Evolutionary conservation across 108 stramenopile genomes (phyloP).

Genomic region (Asterionellopsis glacialis): DNA sequence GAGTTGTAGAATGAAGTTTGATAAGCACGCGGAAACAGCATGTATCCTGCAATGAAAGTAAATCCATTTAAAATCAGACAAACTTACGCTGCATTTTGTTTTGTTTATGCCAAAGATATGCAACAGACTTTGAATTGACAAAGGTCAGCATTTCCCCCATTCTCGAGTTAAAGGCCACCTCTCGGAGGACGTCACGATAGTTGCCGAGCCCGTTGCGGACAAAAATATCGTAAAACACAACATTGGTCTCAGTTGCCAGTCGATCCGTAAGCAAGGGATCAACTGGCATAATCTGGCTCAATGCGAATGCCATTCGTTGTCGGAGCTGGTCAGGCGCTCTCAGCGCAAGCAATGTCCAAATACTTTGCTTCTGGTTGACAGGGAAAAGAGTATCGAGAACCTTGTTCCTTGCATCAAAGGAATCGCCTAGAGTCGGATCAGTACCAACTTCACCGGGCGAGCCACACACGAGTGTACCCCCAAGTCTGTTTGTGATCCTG

Average conservation of each 20-base stretch:
- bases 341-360: constrained; percentile 28
- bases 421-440: not conserved
- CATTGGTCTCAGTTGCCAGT: constrained; percentile 18
- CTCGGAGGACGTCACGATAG: constrained; percentile 48
- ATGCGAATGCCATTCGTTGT: constrained; percentile 42
- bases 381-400: no score
- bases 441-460: not conserved
- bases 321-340: constrained; percentile 37
- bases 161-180: constrained; percentile 41
- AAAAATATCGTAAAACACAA: constrained; percentile 69
- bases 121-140: constrained; percentile 7
- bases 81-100: not conserved
- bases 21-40: no score
- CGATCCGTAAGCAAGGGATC: not conserved
- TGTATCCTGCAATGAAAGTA: no score
- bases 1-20: no score
- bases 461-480: not conserved
- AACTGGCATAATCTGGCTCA: constrained; percentile 40
- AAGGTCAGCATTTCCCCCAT: constrained; percentile 45
- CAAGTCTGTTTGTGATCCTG: not conserved
- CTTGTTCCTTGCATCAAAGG: no score
- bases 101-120: constrained; percentile 1
- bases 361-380: not conserved
- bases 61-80: no score
- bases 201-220: constrained; percentile 69